Percentiles rank a stretch among this genome's conserved stretches.
These are phyloP conservation scores for Chalaropsis thielavioides DNA, from an alignment of 2,329 filamentous ascomycete species.

Conservation along the genomic window DNA sequence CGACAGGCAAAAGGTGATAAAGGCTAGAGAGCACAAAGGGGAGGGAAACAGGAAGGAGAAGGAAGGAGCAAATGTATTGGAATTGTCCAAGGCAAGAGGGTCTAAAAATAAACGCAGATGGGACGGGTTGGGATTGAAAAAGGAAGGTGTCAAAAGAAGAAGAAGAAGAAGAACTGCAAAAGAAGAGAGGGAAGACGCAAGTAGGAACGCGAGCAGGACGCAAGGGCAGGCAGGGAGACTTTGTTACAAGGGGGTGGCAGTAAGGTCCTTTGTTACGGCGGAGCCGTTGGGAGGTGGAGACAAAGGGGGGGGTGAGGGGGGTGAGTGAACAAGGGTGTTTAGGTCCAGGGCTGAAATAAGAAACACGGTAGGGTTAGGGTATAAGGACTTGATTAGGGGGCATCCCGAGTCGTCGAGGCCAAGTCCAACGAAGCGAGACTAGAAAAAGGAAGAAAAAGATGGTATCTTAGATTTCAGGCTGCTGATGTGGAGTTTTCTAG, in stretches of 20 bases:
- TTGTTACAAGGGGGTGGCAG: slow-evolving; percentile 4
- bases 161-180: background rate
- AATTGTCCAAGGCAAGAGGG: background rate
- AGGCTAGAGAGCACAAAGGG: too few relatives aligned
- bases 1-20: too few relatives aligned
- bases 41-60: too few relatives aligned
- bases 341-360: too few relatives aligned
- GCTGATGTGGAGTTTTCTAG: too few relatives aligned
- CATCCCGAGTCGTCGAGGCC: too few relatives aligned
- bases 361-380: background rate
- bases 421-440: background rate
- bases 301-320: background rate
- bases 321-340: background rate
- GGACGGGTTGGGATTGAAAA: too few relatives aligned
- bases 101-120: background rate
- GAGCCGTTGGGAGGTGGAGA: background rate
- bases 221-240: background rate
- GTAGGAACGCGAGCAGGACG: background rate
- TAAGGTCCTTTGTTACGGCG: background rate
- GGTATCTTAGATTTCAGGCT: background rate
- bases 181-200: background rate
- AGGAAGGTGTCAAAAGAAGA: background rate
- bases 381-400: too few relatives aligned
- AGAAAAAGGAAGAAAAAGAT: background rate
- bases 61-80: too few relatives aligned